Evolutionary conservation across 2,329 filamentous ascomycete genomes (phyloP), one percentile per base, ranked within the genome.

Genomic region (Cadophora sp.): DNA sequence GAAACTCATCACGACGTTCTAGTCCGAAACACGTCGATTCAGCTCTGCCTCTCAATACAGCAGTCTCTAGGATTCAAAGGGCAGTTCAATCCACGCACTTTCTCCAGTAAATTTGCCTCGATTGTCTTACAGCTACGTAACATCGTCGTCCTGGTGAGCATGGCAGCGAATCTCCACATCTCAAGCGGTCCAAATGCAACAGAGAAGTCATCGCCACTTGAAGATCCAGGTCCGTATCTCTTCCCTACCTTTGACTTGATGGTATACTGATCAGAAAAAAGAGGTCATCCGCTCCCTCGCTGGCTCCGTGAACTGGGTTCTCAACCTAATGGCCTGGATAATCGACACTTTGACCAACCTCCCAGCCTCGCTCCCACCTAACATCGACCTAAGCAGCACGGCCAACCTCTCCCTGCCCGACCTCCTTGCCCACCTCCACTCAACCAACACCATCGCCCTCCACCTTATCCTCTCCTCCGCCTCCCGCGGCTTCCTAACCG

Each of bases 41-140:
- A 93, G 69, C 85, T 92, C 66, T 92, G 89, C 66, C 83, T 97
- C 14, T 92, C 92, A 75, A 87, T 96, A 31, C 89, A 97, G 76
- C 90, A 92, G 67, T 89, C 92, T 63, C 82, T 97, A 11, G 92
- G 92, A 3, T 94, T 92, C 76, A 85, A 84, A 53, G 90, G 89
- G 16, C 87, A 90, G 72, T 84, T 84, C 67, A 82, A 84, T 43
- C 81, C 85, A 8, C 88, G 92, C 24, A 86, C 84, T 3, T 87
- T 94, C 51, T 83, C 86, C 62, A 90, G 91, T 70, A 94, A 93
- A 77, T 86, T 95, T 70, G 87, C 93, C 7, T 92, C 90, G 86
- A 81, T 92, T 14, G 86, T 90, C 60, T 82, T 97, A 16, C 92
- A 93, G 73, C 83, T 95, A 63, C 88, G 93, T 53, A 92, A 92